These are phyloP conservation scores for Vachellia collinsii DNA, from an alignment of 306 rosid genomes.

Conservation along the genomic window DNA sequence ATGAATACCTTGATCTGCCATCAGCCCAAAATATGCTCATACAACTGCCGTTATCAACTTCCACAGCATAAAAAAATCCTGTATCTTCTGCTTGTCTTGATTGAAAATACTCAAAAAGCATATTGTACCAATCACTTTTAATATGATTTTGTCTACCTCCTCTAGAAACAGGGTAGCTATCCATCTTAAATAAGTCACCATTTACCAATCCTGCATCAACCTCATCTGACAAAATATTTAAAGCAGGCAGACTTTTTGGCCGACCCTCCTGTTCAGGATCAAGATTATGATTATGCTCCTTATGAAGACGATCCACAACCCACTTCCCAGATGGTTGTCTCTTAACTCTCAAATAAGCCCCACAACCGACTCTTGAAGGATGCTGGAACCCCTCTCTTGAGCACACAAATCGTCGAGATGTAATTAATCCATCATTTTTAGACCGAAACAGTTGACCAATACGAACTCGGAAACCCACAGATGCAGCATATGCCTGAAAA, in stretches of 20 bases:
- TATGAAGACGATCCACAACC: conserved; percentile 84
- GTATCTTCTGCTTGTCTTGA: conserved; percentile 87
- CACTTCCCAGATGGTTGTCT: conserved; percentile 82
- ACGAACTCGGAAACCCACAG: conserved; percentile 76
- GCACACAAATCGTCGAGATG: conserved; percentile 94
- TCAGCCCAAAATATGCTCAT: conserved; percentile 98
- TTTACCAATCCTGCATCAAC: conserved; percentile 59
- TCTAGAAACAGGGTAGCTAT: conserved; percentile 52
- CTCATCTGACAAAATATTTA: conserved; percentile 67
- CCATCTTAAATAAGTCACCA: conserved; percentile 63
- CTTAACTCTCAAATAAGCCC: conserved; percentile 89
- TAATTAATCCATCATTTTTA: conserved; percentile 75
- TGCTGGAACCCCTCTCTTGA: conserved; percentile 96
- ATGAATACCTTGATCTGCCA: conserved; percentile 91
- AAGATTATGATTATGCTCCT: conserved; percentile 85
- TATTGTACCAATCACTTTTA: conserved; percentile 75
- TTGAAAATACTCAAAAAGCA: conserved; percentile 87
- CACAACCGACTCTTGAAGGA: conserved; percentile 96
- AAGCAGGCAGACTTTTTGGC: conserved; percentile 51
- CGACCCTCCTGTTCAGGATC: conserved; percentile 51
- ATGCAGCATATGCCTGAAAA: conserved; percentile 77
- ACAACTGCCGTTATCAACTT: conserved; percentile 75
- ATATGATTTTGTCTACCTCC: conserved; percentile 79
- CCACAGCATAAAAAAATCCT: conserved; percentile 88
- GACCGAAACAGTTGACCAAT: conserved; percentile 95